These are phyloP conservation scores for Myxozyma melibiosi DNA, from an alignment of 805 yeast genomes.

Conservation along the genomic window DNA sequence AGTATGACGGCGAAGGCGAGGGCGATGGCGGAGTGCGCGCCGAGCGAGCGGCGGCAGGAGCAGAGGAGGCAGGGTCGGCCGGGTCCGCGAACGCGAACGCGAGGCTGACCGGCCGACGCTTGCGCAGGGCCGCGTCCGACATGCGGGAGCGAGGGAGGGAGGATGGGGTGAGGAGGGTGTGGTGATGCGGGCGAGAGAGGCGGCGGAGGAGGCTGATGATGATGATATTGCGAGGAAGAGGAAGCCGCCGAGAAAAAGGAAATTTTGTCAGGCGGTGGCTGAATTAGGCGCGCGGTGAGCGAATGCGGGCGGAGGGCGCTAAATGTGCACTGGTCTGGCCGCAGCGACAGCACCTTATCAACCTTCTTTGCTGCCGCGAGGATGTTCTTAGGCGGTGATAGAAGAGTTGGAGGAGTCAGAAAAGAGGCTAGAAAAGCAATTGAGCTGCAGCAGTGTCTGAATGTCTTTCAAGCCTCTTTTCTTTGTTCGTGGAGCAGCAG, in stretches of 20 bases:
- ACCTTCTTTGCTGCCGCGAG: too few species aligned
- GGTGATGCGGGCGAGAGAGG: neutral
- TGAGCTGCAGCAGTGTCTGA: too few species aligned
- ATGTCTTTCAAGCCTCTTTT: too few species aligned
- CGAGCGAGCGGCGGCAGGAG: neutral
- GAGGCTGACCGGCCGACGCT: conserved; percentile 24
- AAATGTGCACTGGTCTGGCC: conserved; percentile 8
- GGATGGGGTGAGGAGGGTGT: neutral
- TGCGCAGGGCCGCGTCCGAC: conserved; percentile 38
- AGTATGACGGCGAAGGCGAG: conserved; percentile 14
- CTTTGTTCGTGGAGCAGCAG: too few species aligned
- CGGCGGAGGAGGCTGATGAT: neutral
- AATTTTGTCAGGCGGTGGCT: conserved; percentile 7
- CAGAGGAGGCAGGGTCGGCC: conserved; percentile 1
- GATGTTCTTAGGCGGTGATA: too few species aligned
- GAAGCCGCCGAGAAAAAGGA: conserved; percentile 1
- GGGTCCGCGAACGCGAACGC: conserved; percentile 19
- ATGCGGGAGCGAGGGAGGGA: neutral
- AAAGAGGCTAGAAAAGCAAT: too few species aligned
- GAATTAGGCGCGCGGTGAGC: neutral
- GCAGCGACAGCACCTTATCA: neutral
- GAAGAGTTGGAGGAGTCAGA: too few species aligned
- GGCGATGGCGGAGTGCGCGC: conserved; percentile 23
- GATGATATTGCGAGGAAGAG: neutral
- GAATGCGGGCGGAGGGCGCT: too few species aligned